phyloP scores from a whole-genome alignment of 176 grass and related monocot species.

The Musa acuminata region DNA sequence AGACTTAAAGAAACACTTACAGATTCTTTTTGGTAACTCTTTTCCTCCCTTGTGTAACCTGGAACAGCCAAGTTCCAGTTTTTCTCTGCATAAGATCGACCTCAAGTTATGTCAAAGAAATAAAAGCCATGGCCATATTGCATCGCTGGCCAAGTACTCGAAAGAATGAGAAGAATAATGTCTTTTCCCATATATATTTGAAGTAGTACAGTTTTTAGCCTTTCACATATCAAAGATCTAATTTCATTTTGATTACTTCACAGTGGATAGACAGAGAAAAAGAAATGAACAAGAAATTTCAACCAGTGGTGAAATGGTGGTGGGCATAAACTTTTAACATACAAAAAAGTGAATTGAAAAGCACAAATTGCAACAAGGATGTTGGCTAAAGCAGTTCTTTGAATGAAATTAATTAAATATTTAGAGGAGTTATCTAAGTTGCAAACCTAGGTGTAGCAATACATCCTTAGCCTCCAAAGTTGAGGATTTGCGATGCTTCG shows the following conservation, averaged over 20 bases:
- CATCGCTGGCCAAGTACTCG: not conserved
- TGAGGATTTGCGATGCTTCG: constrained; percentile 90
- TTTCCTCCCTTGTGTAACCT: constrained; percentile 81
- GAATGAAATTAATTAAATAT: not conserved
- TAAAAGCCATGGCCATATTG: constrained; percentile 10
- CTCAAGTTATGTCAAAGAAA: constrained; percentile 2
- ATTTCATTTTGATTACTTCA: not conserved
- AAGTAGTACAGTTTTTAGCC: not conserved
- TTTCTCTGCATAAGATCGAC: constrained; percentile 43
- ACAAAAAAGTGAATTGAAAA: not conserved
- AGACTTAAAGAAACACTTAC: constrained; percentile 41
- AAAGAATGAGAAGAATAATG: not conserved
- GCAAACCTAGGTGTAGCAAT: constrained; percentile 74
- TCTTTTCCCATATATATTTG: not conserved
- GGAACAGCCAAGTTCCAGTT: constrained; percentile 78
- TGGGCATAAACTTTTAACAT: not conserved
- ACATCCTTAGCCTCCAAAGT: constrained; percentile 81
- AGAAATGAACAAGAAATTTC: not conserved
- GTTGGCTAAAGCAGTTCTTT: not conserved
- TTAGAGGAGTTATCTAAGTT: not conserved
- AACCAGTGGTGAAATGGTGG: not conserved
- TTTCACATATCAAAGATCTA: not conserved
- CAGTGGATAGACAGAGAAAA: not conserved
- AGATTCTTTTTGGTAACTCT: constrained; percentile 57
- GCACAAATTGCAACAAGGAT: no score